Evolutionary conservation across 2,329 filamentous ascomycete species (phyloP).

Genomic region (Ceratocystis harringtonii): DNA sequence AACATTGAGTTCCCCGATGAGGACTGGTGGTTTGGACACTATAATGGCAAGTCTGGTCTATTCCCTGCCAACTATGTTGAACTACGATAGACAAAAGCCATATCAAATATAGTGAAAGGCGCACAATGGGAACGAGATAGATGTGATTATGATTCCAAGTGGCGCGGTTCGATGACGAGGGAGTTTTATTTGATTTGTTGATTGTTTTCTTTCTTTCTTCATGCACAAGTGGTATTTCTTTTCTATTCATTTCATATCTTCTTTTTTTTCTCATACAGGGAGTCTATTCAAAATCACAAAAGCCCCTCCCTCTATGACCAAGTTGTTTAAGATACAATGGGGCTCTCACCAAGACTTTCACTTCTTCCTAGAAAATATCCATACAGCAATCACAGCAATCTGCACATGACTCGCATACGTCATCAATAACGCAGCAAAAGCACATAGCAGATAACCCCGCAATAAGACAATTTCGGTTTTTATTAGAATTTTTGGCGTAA

Average conservation of each 20-base stretch:
- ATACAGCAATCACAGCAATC: conserved; percentile 30
- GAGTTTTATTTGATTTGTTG: background rate
- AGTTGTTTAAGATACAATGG: too few species aligned
- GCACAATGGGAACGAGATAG: background rate
- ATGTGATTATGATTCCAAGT: background rate
- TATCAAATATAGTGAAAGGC: background rate
- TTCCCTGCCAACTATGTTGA: conserved; percentile 66
- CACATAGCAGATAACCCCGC: conserved; percentile 30
- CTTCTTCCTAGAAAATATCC: conserved; percentile 19
- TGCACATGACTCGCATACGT: conserved; percentile 35
- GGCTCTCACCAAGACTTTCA: background rate
- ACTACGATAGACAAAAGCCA: conserved; percentile 24
- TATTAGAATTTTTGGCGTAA: conserved; percentile 4
- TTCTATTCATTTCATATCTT: background rate
- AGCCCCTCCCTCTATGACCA: too few species aligned
- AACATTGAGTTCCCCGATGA: conserved; percentile 91
- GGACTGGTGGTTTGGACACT: conserved; percentile 95
- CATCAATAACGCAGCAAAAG: conserved; percentile 37
- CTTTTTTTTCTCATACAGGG: background rate
- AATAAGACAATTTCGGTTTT: conserved; percentile 28
- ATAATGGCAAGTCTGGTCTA: conserved; percentile 61
- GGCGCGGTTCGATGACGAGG: background rate
- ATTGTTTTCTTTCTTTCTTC: background rate
- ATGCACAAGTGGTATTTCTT: conserved; percentile 5
- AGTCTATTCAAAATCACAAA: background rate